These are phyloP conservation scores for Oryza coarctata DNA, from an alignment of 176 grass and related monocot species.

Conservation along the genomic window DNA sequence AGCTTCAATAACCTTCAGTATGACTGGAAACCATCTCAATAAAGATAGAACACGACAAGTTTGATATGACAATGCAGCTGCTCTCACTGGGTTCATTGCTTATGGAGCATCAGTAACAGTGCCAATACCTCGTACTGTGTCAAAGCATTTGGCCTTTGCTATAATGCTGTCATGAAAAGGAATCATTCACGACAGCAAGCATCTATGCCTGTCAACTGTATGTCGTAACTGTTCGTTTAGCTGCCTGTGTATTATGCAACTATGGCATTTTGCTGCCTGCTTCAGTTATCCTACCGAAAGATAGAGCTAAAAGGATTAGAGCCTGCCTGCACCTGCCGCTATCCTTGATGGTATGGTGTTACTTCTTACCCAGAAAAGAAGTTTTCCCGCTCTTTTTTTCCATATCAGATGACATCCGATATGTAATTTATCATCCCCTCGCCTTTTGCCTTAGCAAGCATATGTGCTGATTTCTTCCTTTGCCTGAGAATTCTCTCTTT, in stretches of 20 bases:
- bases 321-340: conserved; percentile 14
- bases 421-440: conserved; percentile 39
- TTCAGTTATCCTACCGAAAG: conserved; percentile 30
- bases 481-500: conserved; percentile 20
- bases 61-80: conserved; percentile 31
- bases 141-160: conserved; percentile 22
- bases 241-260: conserved; percentile 44
- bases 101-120: conserved; percentile 30
- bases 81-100: conserved; percentile 15
- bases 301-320: conserved; percentile 44
- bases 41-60: conserved; percentile 31
- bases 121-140: conserved; percentile 15
- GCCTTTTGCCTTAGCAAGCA: neutral
- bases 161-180: conserved; percentile 31
- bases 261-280: conserved; percentile 26
- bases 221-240: conserved; percentile 44
- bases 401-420: conserved; percentile 22
- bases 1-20: conserved; percentile 86
- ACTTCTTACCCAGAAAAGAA: conserved; percentile 34
- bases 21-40: conserved; percentile 91
- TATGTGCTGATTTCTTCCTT: conserved; percentile 32
- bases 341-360: conserved; percentile 19
- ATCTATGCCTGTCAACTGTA: conserved; percentile 37
- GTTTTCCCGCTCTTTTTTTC: conserved; percentile 21
- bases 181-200: conserved; percentile 32